Percentiles rank a stretch among this genome's conserved stretches.
These are phyloP conservation scores for Capsicum baccatum DNA, from an alignment of 257 asterid species.

Conservation along the genomic window DNA sequence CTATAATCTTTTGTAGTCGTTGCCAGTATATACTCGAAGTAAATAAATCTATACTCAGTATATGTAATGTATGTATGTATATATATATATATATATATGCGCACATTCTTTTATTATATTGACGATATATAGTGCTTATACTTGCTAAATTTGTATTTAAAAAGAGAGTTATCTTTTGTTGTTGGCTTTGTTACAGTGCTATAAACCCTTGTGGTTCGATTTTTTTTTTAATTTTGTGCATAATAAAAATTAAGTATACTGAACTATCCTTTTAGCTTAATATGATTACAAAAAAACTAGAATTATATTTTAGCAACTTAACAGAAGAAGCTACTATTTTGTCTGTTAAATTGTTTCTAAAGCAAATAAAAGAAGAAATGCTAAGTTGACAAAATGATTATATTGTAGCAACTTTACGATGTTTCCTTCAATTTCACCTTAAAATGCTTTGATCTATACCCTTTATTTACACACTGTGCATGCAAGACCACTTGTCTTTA, in stretches of 20 bases:
- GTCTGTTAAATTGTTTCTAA: not conserved
- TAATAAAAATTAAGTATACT: too few species aligned
- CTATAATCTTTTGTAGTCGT: not conserved
- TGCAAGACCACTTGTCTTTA: conserved; percentile 26
- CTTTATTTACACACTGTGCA: not conserved
- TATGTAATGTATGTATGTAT: too few species aligned
- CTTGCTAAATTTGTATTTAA: not conserved
- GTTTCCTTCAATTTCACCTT: not conserved
- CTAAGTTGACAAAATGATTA: conserved; percentile 25
- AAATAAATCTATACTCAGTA: not conserved
- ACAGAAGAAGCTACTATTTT: not conserved
- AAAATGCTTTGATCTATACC: not conserved
- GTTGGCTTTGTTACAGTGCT: too few species aligned
- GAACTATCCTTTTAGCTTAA: too few species aligned
- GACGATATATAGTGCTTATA: not conserved
- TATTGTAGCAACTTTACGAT: not conserved
- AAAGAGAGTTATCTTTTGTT: too few species aligned
- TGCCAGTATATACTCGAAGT: not conserved
- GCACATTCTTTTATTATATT: not conserved
- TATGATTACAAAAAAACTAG: too few species aligned
- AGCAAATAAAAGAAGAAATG: not conserved
- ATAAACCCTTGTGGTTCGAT: too few species aligned
- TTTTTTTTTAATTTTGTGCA: too few species aligned
- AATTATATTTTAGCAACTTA: too few species aligned
- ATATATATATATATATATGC: too few species aligned